Conservation (phyloP, 2,329 filamentous ascomycete genomes). For the Corinectria fuckeliana region DNA sequence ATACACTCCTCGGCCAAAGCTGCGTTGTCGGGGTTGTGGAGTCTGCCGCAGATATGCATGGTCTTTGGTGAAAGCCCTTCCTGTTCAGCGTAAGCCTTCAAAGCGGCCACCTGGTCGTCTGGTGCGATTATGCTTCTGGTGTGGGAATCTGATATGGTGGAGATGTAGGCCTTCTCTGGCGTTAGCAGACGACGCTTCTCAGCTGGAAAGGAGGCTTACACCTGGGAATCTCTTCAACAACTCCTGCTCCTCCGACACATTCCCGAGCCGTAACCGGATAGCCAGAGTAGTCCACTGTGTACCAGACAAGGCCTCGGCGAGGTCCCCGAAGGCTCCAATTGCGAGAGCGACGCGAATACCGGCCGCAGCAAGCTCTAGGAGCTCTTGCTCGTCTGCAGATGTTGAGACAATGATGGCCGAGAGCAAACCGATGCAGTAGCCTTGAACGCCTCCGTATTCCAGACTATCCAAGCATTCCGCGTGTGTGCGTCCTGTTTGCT, state of each 20-base stretch:
- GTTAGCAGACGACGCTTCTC: neutral
- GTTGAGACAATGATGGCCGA: slow-evolving; percentile 21
- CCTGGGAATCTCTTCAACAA: slow-evolving; percentile 7
- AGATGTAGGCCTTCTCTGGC: slow-evolving; percentile 19
- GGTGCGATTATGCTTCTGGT: slow-evolving; percentile 23
- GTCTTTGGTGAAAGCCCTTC: slow-evolving; percentile 21
- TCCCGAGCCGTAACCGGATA: slow-evolving; percentile 3
- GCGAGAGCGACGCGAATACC: slow-evolving; percentile 20
- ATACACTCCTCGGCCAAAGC: slow-evolving; percentile 16
- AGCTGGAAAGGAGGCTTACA: neutral
- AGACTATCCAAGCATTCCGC: slow-evolving; percentile 5
- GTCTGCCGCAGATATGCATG: slow-evolving; percentile 26
- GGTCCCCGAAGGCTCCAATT: slow-evolving; percentile 25
- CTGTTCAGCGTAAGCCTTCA: slow-evolving; percentile 16
- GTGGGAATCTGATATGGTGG: slow-evolving; percentile 21
- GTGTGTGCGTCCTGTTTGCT: slow-evolving; percentile 9
- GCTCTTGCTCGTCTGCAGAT: slow-evolving; percentile 17
- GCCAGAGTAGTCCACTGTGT: slow-evolving; percentile 18
- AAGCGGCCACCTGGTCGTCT: slow-evolving; percentile 8
- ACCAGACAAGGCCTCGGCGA: slow-evolving; percentile 11
- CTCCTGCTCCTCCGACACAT: slow-evolving; percentile 5
- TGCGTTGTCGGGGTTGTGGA: slow-evolving; percentile 21
- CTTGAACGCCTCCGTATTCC: slow-evolving; percentile 21
- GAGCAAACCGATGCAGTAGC: slow-evolving; percentile 27
- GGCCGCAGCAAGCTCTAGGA: slow-evolving; percentile 11